Evolutionary conservation across 169 alveolate species (phyloP).

Genomic region (Nephromyces sp.): DNA sequence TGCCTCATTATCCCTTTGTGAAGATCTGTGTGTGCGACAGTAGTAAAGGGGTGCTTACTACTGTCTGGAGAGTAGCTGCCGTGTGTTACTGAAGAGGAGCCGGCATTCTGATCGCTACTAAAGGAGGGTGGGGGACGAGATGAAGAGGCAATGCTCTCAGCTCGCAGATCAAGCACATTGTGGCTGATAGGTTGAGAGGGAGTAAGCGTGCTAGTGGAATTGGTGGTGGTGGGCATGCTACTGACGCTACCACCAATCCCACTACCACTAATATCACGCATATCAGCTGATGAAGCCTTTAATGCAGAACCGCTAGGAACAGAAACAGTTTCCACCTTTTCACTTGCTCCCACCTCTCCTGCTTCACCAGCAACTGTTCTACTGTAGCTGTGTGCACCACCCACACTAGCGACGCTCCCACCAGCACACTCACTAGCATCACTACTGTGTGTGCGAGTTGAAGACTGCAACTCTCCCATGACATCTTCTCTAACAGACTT

Average conservation of each 20-base stretch:
- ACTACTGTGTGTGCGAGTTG: too few relatives aligned
- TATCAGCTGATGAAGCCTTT: background rate
- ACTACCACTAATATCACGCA: background rate
- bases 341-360: slow-evolving; percentile 2
- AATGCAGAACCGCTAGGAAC: background rate
- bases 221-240: background rate
- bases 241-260: slow-evolving; percentile 1
- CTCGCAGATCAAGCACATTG: background rate
- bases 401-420: slow-evolving; percentile 3
- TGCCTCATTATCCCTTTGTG: too few relatives aligned
- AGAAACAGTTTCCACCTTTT: background rate
- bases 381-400: background rate
- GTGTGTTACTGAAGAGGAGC: too few relatives aligned
- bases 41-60: too few relatives aligned
- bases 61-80: too few relatives aligned
- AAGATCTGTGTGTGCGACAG: too few relatives aligned
- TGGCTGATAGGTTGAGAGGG: background rate
- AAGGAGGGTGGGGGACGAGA: background rate
- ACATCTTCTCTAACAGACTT: too few relatives aligned
- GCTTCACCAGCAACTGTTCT: background rate
- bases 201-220: background rate
- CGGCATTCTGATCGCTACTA: background rate
- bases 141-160: too few relatives aligned
- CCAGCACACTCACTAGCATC: slow-evolving; percentile 4
- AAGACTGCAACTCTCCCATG: too few relatives aligned